These are phyloP conservation scores for sorghum (Sorghum bicolor) DNA, from an alignment of 176 grass and related monocot genomes.

Conservation along the genomic window Sorghum_bicolor_NCBIv3 NC_012871.2:47374501-47375000, in stretches of 20 bases:
- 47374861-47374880: conserved; percentile 17
- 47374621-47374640: not conserved
- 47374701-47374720: not conserved
- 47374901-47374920: conserved; percentile 92
- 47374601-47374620: not conserved
- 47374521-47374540: not conserved
- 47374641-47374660: not conserved
- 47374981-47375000: conserved; percentile 98
- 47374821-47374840: not conserved
- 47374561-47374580: not conserved
- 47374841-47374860: not conserved
- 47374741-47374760: not conserved
- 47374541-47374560: not conserved
- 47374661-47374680: not conserved
- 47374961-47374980: conserved; percentile 99
- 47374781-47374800: not conserved
- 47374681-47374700: not conserved
- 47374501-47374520: not conserved
- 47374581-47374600: not conserved
- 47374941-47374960: conserved; percentile 93
- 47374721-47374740: not conserved
- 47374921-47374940: conserved; percentile 96
- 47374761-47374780: not conserved
- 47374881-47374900: conserved; percentile 79
- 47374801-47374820: too few species aligned